Evolutionary conservation across 2,329 filamentous ascomycete species (phyloP), one percentile per base, ranked within the genome.

Genomic region (Ascochyta lentis): DNA sequence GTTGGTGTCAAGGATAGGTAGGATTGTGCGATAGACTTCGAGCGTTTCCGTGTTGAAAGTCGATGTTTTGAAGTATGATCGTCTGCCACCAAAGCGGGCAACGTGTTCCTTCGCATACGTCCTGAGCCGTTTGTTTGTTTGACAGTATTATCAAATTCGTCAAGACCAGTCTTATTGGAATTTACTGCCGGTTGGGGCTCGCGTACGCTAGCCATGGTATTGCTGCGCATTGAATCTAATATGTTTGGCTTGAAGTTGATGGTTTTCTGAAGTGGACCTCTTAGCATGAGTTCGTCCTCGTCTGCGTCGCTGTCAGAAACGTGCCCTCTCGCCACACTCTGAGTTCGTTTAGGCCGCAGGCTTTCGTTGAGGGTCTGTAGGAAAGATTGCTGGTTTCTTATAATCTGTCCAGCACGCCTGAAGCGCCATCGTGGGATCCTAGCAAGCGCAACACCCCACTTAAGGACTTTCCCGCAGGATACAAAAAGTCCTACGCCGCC

Each of bases 371-470:
- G 63, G 0, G 74, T 69, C 49, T 78, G 71, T 7, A 81, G 60
- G 29, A 82, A 78, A 6, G 76, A 77, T 48, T 78, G 77, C 19
- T 72, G 74, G 46, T 77, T 75, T 60, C 72, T 74, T 33, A 77
- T 75, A 19, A 78, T 71, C 26, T 77, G 75, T 3, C 78, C 78
- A 12, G 81, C 78, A 51, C 87, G 85, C 65, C 86, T 84, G 67
- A 98, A 93, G 39, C 93, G 90, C 92, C 94, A 97, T 66, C 87
- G 92, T 2, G 95, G 95, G 16, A 98, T 91, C 54, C 94, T 84
- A 46, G 94, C 93, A 58, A 99, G 79, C 24, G 89, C 84, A 49
- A 98, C 89, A 41, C 91, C 92, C 90, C 91, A 96, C 66, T 83
- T 84, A 33, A 98, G 85, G 12, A 95, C 85, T 27, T 87, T 83